phyloP scores from a whole-genome alignment of 495 filamentous ascomycete genomes.

The Amniculicola lignicola region DNA sequence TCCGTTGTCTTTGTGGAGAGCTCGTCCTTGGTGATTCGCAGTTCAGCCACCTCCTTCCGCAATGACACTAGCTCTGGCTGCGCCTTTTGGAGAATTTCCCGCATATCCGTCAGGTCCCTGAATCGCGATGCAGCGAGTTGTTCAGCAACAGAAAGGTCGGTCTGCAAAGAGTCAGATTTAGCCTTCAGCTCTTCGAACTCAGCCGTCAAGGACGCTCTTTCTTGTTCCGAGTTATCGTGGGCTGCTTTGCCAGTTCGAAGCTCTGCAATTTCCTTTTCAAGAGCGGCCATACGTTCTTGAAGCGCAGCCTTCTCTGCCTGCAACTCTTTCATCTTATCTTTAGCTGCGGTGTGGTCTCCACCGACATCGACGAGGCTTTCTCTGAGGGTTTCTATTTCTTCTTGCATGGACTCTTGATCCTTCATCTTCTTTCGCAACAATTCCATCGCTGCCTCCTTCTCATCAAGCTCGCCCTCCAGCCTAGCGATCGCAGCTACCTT shows the following conservation, averaged over 20 bases:
- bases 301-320: slow-evolving; percentile 54
- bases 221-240: slow-evolving; percentile 55
- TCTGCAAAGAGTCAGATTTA: slow-evolving; percentile 66
- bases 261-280: slow-evolving; percentile 62
- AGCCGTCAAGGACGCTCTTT: slow-evolving; percentile 56
- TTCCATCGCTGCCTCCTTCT: slow-evolving; percentile 70
- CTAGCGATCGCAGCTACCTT: slow-evolving; percentile 32
- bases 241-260: slow-evolving; percentile 49
- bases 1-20: slow-evolving; percentile 65
- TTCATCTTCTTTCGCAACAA: slow-evolving; percentile 62
- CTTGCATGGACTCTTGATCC: slow-evolving; percentile 72
- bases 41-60: slow-evolving; percentile 67
- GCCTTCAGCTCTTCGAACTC: slow-evolving; percentile 75
- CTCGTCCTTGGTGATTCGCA: slow-evolving; percentile 69
- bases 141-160: slow-evolving; percentile 80
- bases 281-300: slow-evolving; percentile 32
- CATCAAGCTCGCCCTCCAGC: slow-evolving; percentile 60
- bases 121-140: slow-evolving; percentile 81
- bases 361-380: slow-evolving; percentile 75
- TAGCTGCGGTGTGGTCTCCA: slow-evolving; percentile 76
- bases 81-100: slow-evolving; percentile 73
- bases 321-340: slow-evolving; percentile 71
- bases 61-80: slow-evolving; percentile 80
- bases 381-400: slow-evolving; percentile 80
- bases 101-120: slow-evolving; percentile 78